Evolutionary conservation across 768 basidiomycete genomes (phyloP), one percentile per base, ranked within the genome.

Genomic region (Tulasnella calospora): DNA sequence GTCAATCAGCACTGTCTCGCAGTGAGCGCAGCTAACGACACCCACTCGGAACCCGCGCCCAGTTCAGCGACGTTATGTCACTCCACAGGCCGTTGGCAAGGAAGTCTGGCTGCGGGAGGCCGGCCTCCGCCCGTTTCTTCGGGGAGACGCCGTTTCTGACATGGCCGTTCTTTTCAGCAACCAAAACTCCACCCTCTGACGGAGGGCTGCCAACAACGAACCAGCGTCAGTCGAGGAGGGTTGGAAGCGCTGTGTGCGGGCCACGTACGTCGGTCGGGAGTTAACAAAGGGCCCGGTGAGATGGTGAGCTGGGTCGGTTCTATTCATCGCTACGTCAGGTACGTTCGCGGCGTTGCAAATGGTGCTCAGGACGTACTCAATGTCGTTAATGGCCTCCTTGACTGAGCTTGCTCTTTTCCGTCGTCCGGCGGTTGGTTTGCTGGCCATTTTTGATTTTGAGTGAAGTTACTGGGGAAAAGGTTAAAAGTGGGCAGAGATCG

Each of bases 11-110:
- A 30, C 30, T n/a, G 38, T 61, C 33, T 23, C 23, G 0, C 44
- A n/a, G 78, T 47, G 17, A 44, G 74, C 2, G 71, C 17, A 41
- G 1, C 19, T 67, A 36, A 27, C 1, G 15, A 86, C 88, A 67
- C 61, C 76, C 73, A 92, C 94, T 83, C 10, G 95, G 94, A 30
- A 92, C 86, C 23, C 92, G 84, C 77, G 91, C 90, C 95, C 95
- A 97, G 81, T 89, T 86, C 19, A 87, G 83, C 0, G 88, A 86
- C 81, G 79, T 84, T 80, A 91, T 79, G 83, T 91, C 87, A 82
- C 86, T 84, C 89, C 89, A 84, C 40, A 91, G 83, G 27, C 44
- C 57, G 3, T 51, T 55, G 13, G 30, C 23, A 10, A 61, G 38
- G 46, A 38, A 35, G 12, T 40, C 19, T 21, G 75, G 55, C 12